phyloP scores from a whole-genome alignment of 2,329 filamentous ascomycete species.

The Dactylonectria estremocensis region DNA sequence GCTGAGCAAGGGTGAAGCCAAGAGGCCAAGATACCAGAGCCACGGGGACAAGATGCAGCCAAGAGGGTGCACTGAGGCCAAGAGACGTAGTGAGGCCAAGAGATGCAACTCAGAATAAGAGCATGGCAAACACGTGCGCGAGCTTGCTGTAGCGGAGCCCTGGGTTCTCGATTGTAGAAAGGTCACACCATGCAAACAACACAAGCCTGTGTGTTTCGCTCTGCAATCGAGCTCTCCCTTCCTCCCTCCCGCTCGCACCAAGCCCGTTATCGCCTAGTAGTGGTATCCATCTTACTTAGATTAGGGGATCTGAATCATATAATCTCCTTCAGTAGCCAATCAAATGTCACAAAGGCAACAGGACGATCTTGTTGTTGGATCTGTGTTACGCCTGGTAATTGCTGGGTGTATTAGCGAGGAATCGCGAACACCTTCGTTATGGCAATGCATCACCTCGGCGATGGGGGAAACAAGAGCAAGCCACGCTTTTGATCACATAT shows the following conservation, averaged over 20 bases:
- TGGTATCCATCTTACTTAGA: slow-evolving; percentile 1
- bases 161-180: no score
- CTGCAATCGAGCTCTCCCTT: neutral
- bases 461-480: neutral
- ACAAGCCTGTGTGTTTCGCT: no score
- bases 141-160: slow-evolving; percentile 8
- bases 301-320: neutral
- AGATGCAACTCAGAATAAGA: neutral
- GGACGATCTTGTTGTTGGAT: neutral
- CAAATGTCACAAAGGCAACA: neutral
- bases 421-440: neutral
- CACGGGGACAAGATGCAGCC: neutral
- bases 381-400: neutral
- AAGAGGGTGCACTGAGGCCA: neutral
- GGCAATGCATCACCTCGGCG: neutral
- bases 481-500: neutral
- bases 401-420: neutral
- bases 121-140: neutral
- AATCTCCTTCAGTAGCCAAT: slow-evolving; percentile 4
- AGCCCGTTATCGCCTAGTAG: slow-evolving; percentile 22
- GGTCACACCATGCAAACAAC: no score
- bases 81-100: neutral
- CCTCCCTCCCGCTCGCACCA: neutral
- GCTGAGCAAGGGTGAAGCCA: slow-evolving; percentile 8
- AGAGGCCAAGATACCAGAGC: neutral